Base-by-base conservation (phyloP, 75 land plant genomes). In the Sequoia sempervirens region DNA sequence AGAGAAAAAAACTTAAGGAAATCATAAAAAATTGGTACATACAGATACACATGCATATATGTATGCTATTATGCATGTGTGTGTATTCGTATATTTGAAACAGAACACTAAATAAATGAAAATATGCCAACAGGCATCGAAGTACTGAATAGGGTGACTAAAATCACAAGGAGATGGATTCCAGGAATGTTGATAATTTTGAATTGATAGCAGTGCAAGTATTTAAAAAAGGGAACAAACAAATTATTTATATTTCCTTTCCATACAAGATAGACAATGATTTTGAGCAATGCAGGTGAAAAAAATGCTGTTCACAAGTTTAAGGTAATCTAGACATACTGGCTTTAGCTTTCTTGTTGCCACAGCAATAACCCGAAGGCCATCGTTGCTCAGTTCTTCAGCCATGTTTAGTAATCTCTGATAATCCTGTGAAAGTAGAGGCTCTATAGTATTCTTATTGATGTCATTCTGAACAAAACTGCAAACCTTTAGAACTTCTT, bases 361-460 rank as follows among this genome's bases (percentile, higher is more conserved):
- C 15, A 91, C 85, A 36, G 88, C 93, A 13, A 91, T 84, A 38
- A 88, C 85, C 15, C 89, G 81, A 43, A 91, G 83, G 66, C 93
- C 93, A 61, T 89, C 91, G 82, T 89, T 86, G 81, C 87, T 88
- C 61, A 89, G 36, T 61, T 85, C 84, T 83, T 91, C 89, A 45
- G 79, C 86, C 75, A 83, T 72, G 54, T 58, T 83, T 53, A 87
- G 76, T 41, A 91, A 82, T 72, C 91, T 90, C 76, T 84, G 83
- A 43, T 84, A 79, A 46, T 89, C 88, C 46, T 88, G 85, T 28
- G 52, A 28, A 52, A 89, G 64, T 26, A 89, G 61, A 32, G 79
- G 30, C 30, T 40, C 52, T 6, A 80, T 40, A 23, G 46, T 87
- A 61, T 14, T 32, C 64, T 70, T 84, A 9, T 52, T 76, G 70